These are phyloP conservation scores for Vickermania ingenoplastis DNA, from an alignment of 208 protist species.

Conservation along the genomic window DNA sequence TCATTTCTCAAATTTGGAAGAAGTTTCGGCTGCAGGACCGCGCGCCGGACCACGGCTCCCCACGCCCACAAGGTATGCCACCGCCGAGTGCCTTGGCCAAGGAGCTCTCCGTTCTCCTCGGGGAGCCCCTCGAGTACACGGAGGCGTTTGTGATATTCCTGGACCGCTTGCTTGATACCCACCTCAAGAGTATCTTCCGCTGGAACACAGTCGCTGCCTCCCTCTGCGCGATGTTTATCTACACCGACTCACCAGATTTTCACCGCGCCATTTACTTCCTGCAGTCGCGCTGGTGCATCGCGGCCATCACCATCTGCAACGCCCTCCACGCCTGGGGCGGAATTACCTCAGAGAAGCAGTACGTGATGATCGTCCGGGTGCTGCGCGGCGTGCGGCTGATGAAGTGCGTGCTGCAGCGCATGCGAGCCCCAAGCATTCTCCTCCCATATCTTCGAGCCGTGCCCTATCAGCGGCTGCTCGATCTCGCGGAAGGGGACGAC, in stretches of 20 bases:
- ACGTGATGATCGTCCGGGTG: neutral
- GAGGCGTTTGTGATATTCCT: constrained; percentile 1
- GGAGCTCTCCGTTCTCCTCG: neutral
- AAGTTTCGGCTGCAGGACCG: neutral
- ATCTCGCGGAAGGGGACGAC: neutral
- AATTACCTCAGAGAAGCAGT: constrained; percentile 1
- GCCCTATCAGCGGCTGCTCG: neutral
- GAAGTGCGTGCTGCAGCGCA: neutral
- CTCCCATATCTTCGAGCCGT: neutral
- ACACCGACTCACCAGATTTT: neutral
- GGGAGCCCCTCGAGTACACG: neutral
- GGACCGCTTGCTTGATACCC: constrained; percentile 1
- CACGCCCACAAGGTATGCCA: neutral
- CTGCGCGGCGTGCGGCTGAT: constrained; percentile 2
- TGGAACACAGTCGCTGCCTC: neutral
- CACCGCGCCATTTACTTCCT: constrained; percentile 4
- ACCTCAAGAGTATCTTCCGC: constrained; percentile 1
- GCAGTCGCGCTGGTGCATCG: constrained; percentile 1
- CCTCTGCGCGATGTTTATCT: constrained; percentile 3
- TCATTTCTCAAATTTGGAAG: neutral
- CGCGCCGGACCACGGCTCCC: neutral
- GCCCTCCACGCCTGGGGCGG: neutral
- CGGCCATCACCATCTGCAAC: constrained; percentile 5
- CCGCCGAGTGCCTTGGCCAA: neutral
- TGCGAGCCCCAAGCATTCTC: neutral